A percentile compares a stretch with the other conserved stretches of the same genome.
Conservation (phyloP, 164 flowering plant species). For the Aristolochia contorta region DNA sequence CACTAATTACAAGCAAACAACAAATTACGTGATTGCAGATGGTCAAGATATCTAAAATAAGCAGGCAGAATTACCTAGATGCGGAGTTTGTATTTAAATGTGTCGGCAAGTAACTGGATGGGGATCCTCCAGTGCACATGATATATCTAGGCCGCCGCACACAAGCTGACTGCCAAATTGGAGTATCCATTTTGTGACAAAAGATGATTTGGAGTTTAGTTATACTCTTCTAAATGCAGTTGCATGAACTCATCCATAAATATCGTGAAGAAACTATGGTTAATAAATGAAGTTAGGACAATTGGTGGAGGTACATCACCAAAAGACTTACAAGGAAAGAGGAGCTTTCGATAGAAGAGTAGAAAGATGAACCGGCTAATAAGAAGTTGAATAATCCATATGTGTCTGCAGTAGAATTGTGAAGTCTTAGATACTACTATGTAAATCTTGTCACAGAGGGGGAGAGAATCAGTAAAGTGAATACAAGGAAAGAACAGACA, state of each 20-base stretch:
- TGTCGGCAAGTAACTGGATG: slow-evolving; percentile 66
- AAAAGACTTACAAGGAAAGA: slow-evolving; percentile 65
- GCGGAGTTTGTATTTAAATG: slow-evolving; percentile 50
- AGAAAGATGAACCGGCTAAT: slow-evolving; percentile 75
- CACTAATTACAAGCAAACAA: slow-evolving; percentile 24
- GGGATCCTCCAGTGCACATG: slow-evolving; percentile 73
- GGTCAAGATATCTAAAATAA: not conserved
- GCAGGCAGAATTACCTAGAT: slow-evolving; percentile 35
- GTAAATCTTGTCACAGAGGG: too few species aligned
- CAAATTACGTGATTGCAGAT: slow-evolving; percentile 3
- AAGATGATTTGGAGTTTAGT: not conserved
- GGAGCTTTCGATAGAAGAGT: slow-evolving; percentile 63
- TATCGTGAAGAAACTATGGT: not conserved
- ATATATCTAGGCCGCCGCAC: slow-evolving; percentile 87
- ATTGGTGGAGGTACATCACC: not conserved
- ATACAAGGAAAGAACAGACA: slow-evolving; percentile 36
- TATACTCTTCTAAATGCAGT: not conserved
- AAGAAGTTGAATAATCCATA: slow-evolving; percentile 68
- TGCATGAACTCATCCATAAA: not conserved
- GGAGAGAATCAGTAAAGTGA: not conserved
- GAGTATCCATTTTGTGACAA: slow-evolving; percentile 1
- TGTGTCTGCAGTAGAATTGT: slow-evolving; percentile 31
- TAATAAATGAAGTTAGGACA: not conserved
- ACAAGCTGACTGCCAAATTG: slow-evolving; percentile 54
- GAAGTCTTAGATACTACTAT: too few species aligned